Base-by-base conservation (phyloP, 108 stramenopile genomes). In the Discostella stelligeroides region DNA sequence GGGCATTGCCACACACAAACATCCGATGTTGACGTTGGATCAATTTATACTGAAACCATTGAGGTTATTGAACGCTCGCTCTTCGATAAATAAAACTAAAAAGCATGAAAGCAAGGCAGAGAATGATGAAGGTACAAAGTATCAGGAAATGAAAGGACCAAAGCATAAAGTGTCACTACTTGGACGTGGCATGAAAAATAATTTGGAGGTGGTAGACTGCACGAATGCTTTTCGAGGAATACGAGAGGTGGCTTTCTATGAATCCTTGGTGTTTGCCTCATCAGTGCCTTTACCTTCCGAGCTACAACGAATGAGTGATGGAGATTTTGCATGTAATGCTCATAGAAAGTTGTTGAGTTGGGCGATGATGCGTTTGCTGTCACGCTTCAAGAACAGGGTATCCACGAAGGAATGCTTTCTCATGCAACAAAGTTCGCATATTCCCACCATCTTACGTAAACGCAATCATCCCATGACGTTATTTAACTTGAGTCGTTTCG, bases 201-300 rank as follows among this genome's bases (percentile, higher is more conserved):
- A n/a, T n/a, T n/a, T n/a, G n/a, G n/a, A n/a, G n/a, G n/a, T n/a
- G 24, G 55, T 58, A 24, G 76, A 77, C 42, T 41, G 37, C 21
- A 82, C 60, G 12, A 76, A 64, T 13, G 82, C 86, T 23, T 81
- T 87, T 68, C 85, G 92, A 27, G 91, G 90, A 20, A 72, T 90
- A 21, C 84, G 91, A 28, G 94, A 95, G 68, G 47, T 91, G 27
- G 84, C 80, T 24, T 95, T 95, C 58, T 95, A 95, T 69, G 94
- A 95, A 67, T 68, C 82, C 20, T 57, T 90, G 21, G 43, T 61
- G 24, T 43, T 67, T 28, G 67, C 75, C 12, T 66, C 65, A 28
- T 40, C 54, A 25, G 28, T 58, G 27, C 45, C 51, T 27, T 20
- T 27, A 23, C 30, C 50, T 41, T 17, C 70, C 49, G 45, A 45